Evolutionary conservation across 352 stramenopile genomes (phyloP).

Genomic region (Phytophthora pistaciae): DNA sequence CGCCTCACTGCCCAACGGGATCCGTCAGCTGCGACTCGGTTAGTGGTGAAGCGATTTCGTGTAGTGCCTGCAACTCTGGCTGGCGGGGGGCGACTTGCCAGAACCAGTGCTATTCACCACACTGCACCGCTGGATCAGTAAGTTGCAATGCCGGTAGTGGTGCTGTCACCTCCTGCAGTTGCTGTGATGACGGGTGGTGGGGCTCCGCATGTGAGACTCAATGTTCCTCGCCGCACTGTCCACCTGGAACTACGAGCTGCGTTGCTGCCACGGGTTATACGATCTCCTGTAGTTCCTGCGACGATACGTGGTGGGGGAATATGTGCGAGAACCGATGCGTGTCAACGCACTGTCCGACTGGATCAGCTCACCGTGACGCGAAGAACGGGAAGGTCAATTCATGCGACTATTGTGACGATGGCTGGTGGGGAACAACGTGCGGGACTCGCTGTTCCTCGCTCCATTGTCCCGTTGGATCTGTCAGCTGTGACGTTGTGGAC

Average conservation of each 20-base stretch:
- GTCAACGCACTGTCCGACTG: neutral
- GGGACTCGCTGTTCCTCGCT: neutral
- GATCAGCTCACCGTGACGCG: neutral
- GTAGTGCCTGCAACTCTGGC: slow-evolving; percentile 1
- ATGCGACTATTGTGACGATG: neutral
- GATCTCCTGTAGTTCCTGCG: neutral
- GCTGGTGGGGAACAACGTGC: neutral
- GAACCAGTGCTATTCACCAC: neutral
- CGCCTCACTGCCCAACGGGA: neutral
- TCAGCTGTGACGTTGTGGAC: neutral
- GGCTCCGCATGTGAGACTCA: neutral
- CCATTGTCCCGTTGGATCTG: neutral
- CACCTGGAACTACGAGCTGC: neutral
- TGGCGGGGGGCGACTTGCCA: slow-evolving; percentile 10
- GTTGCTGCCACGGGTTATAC: neutral
- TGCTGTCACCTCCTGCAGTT: neutral
- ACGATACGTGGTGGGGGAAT: neutral
- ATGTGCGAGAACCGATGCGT: slow-evolving; percentile 7
- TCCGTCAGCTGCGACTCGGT: neutral
- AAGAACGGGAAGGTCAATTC: neutral
- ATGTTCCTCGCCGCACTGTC: neutral
- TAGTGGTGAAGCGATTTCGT: neutral
- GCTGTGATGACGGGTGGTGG: slow-evolving; percentile 7
- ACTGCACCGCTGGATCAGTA: neutral
- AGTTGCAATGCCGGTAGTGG: neutral